Percentiles rank a stretch among this genome's conserved stretches.
phyloP scores from a whole-genome alignment of 2,329 filamentous ascomycete genomes.

The Lasiodiplodia gonubiensis region DNA sequence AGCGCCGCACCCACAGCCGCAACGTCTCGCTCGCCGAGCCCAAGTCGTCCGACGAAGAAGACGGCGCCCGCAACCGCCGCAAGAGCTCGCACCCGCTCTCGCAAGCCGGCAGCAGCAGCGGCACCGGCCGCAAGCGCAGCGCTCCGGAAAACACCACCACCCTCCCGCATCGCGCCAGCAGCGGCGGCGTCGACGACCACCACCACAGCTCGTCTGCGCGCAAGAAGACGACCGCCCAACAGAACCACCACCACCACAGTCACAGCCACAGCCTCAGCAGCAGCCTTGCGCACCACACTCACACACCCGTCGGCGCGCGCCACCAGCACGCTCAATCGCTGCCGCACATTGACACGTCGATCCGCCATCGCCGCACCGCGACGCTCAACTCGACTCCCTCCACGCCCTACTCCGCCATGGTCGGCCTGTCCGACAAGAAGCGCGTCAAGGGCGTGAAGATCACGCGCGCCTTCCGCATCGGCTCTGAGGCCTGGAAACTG shows the following conservation, averaged over 20 bases:
- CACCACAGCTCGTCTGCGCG: not conserved
- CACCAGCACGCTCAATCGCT: slow-evolving; percentile 22
- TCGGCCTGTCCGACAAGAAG: slow-evolving; percentile 60
- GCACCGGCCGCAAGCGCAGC: slow-evolving; percentile 10
- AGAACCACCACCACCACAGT: not conserved
- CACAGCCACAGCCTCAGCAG: not conserved
- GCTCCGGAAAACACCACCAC: not conserved
- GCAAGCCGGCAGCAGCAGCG: not conserved
- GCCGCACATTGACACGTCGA: slow-evolving; percentile 19
- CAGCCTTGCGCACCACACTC: not conserved
- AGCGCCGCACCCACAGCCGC: slow-evolving; percentile 27
- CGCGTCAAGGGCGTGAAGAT: slow-evolving; percentile 56
- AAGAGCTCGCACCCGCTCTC: slow-evolving; percentile 17
- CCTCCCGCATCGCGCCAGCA: slow-evolving; percentile 3
- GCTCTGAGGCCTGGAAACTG: slow-evolving; percentile 59
- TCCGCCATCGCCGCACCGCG: slow-evolving; percentile 14
- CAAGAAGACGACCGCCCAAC: slow-evolving; percentile 23
- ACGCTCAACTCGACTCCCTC: slow-evolving; percentile 24
- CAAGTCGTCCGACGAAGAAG: slow-evolving; percentile 25
- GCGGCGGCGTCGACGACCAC: not conserved
- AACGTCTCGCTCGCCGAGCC: slow-evolving; percentile 29
- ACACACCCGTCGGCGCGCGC: not conserved
- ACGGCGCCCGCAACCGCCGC: slow-evolving; percentile 17
- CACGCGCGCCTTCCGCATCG: slow-evolving; percentile 52
- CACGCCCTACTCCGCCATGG: slow-evolving; percentile 49